A percentile compares a stretch with the other conserved stretches of the same genome.
Evolutionary conservation across 768 basidiomycete genomes (phyloP).

Genomic region (Amanita polypyramis): DNA sequence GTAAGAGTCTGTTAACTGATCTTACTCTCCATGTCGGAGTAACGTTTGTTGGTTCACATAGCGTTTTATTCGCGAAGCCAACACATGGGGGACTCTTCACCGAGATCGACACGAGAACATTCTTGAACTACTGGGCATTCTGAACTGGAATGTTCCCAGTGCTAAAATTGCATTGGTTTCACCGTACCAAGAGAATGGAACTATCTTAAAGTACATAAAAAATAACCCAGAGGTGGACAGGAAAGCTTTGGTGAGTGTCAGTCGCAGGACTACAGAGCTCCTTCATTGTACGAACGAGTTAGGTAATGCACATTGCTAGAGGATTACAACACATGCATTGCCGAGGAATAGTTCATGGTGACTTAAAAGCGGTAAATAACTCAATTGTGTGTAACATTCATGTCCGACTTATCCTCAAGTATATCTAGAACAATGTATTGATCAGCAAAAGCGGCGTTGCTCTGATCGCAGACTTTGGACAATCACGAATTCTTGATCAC

Average conservation of each 20-base stretch:
- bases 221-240: background rate
- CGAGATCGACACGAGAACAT: background rate
- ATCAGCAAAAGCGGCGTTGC: background rate
- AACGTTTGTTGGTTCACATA: background rate
- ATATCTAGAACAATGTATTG: background rate
- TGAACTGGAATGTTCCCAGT: background rate
- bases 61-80: background rate
- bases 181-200: background rate
- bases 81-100: background rate
- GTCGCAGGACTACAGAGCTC: background rate
- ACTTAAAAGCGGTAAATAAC: background rate
- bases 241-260: background rate
- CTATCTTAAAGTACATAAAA: background rate
- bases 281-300: background rate
- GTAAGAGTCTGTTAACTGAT: background rate
- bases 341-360: background rate
- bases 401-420: background rate
- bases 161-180: background rate
- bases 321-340: background rate
- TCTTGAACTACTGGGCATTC: background rate
- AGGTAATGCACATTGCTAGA: background rate
- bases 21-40: background rate
- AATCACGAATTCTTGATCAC: background rate
- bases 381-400: background rate
- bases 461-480: slow-evolving; percentile 1